Conservation (phyloP, 2,329 filamentous ascomycete species). For the Fusarium sarcochroum region DNA sequence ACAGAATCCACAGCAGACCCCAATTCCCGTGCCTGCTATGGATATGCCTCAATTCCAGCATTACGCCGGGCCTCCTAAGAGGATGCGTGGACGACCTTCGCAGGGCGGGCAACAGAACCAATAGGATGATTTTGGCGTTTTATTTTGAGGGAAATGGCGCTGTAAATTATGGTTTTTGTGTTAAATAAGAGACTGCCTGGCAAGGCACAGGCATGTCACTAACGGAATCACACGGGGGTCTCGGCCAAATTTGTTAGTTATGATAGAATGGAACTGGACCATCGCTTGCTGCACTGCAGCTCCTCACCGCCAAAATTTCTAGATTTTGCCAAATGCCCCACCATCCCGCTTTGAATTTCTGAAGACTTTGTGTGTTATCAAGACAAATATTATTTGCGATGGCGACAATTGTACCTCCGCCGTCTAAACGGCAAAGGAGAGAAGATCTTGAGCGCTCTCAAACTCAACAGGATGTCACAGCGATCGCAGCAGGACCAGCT, state of each 20-base stretch:
- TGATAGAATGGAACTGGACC: conserved; percentile 10
- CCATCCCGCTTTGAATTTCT: conserved; percentile 39
- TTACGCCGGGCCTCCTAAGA: conserved; percentile 50
- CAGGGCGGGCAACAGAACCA: conserved; percentile 39
- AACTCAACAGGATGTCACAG: conserved; percentile 80
- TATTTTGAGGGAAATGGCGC: conserved; percentile 28
- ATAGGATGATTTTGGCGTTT: conserved; percentile 31
- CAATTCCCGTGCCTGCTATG: conserved; percentile 49
- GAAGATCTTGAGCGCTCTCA: conserved; percentile 79
- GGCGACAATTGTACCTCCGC: conserved; percentile 86
- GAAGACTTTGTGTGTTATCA: conserved; percentile 18
- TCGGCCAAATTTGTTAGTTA: conserved; percentile 40
- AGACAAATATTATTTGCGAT: conserved; percentile 60
- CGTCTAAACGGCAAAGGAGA: conserved; percentile 88
- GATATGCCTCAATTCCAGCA: conserved; percentile 50
- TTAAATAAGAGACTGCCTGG: conserved; percentile 18
- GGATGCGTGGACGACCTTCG: conserved; percentile 49
- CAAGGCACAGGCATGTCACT: conserved; percentile 19
- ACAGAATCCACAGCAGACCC: conserved; percentile 43
- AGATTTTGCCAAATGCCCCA: conserved; percentile 52
- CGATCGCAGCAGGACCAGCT: conserved; percentile 72
- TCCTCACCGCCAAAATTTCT: conserved; percentile 52
- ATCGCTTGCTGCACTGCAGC: conserved; percentile 28
- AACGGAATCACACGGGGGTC: conserved; percentile 31
- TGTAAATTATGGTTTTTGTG: conserved; percentile 15